phyloP scores from a whole-genome alignment of 768 basidiomycete species.

The Terana coerulea region DNA sequence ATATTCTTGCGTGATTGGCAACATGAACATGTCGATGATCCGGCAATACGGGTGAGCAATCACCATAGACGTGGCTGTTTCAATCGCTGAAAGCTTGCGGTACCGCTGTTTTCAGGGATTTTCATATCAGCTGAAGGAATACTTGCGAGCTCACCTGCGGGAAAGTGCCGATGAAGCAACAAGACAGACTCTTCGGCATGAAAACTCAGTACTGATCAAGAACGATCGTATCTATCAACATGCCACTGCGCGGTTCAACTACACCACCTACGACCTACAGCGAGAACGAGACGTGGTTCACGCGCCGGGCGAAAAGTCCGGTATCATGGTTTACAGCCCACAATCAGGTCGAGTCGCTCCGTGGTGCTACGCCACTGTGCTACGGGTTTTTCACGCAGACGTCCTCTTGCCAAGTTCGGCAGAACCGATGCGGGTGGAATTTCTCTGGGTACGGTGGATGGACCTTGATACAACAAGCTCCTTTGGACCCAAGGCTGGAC shows the following conservation, averaged over 20 bases:
- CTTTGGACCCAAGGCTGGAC: too few species aligned
- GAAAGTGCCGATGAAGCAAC: slow-evolving; percentile 1
- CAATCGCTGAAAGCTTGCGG: neutral
- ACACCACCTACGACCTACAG: slow-evolving; percentile 16
- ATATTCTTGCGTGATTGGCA: too few species aligned
- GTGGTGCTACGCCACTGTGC: too few species aligned
- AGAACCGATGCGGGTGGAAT: too few species aligned
- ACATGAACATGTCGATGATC: too few species aligned
- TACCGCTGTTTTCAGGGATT: neutral
- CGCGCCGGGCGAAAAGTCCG: too few species aligned
- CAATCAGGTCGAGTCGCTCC: too few species aligned
- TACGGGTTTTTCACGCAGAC: too few species aligned
- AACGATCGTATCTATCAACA: slow-evolving; percentile 18
- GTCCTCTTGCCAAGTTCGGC: too few species aligned
- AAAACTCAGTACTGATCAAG: neutral
- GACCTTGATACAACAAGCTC: too few species aligned
- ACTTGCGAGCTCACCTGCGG: slow-evolving; percentile 18
- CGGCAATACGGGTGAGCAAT: neutral
- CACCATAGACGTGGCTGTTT: neutral
- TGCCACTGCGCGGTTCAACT: slow-evolving; percentile 15
- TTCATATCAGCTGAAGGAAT: slow-evolving; percentile 17
- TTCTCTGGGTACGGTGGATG: too few species aligned
- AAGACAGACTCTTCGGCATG: slow-evolving; percentile 5
- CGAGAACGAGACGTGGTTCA: slow-evolving; percentile 13
- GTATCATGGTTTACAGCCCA: too few species aligned